Evolutionary conservation across 305 asterid species (phyloP), one percentile per base, ranked within the genome.

Genomic region (Ajuga reptans): DNA sequence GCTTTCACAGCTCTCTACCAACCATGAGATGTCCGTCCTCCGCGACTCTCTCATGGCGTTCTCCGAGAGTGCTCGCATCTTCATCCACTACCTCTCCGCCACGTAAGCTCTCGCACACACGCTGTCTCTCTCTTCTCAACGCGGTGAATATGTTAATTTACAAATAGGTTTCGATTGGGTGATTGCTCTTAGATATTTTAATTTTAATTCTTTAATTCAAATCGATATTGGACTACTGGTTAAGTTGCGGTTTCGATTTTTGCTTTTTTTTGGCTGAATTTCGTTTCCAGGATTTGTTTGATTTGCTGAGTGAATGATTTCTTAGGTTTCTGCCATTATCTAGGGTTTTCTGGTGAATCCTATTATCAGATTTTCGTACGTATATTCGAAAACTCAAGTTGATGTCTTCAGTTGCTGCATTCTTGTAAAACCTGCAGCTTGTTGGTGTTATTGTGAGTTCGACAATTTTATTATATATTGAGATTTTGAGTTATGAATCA

Each of bases 61-160:
- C 89, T 85, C 88, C 39, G 98, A 92, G 64, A 82, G 91, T 79
- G 87, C 87, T 7, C 86, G 97, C 69, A 71, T 90, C 71, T 90
- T 92, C 85, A 88, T 90, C 67, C 98, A 92, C 75, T 88, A 88
- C 69, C 89, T 90, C 29, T 84, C 97, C 47, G 85, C 95, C 16
- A 76, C 95, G 98, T 92, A 78, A 80, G 37, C 66, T 66, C n/a
- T 65, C 14, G 5, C 9, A 0, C 12, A 0, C 41, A 3, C 47
- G 7, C 70, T 33, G 42, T 21, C 55, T 21, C 55, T 49, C 43
- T 0, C 15, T 50, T 57, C 39, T 43, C 1, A 45, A 4, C 47
- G 11, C 46, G 43, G 1, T 14, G 16, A 51, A 16, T 56, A 34
- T 56, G 14, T 34, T 64, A 54, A 51, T 69, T 43, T 9, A 6